Conservation (phyloP, 1,284 basidiomycete genomes). For the Trametes hirsuta region DNA sequence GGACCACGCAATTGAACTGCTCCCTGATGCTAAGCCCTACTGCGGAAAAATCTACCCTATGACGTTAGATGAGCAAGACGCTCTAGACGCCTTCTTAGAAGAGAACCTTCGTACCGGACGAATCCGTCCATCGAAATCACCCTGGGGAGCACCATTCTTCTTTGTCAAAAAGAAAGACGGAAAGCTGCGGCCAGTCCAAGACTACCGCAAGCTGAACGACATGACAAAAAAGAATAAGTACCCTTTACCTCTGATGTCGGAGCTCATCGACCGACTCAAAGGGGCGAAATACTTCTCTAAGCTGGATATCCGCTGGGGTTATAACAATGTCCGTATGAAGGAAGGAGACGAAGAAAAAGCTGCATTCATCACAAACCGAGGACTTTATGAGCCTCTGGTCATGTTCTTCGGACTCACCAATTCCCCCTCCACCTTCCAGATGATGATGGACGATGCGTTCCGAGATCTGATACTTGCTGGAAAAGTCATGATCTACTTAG, state of each 20-base stretch:
- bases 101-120: no score
- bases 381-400: constrained; percentile 35
- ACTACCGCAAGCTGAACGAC: no score
- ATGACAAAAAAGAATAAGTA: constrained; percentile 11
- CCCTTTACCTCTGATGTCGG: constrained; percentile 38
- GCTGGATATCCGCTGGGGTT: constrained; percentile 16
- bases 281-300: constrained; percentile 37
- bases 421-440: constrained; percentile 33
- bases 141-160: neutral
- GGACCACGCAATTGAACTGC: no score
- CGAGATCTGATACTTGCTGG: no score
- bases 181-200: neutral
- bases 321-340: constrained; percentile 26
- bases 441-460: constrained; percentile 15
- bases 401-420: constrained; percentile 40
- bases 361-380: constrained; percentile 18
- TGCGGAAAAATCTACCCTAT: no score
- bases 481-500: no score
- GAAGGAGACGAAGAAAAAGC: constrained; percentile 25
- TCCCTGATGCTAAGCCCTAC: no score
- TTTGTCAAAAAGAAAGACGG: neutral
- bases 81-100: no score
- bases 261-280: constrained; percentile 35
- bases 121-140: neutral
- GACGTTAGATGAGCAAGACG: no score